Conservation (phyloP, 148 eudicot genomes). For the Talinum fruticosum region DNA sequence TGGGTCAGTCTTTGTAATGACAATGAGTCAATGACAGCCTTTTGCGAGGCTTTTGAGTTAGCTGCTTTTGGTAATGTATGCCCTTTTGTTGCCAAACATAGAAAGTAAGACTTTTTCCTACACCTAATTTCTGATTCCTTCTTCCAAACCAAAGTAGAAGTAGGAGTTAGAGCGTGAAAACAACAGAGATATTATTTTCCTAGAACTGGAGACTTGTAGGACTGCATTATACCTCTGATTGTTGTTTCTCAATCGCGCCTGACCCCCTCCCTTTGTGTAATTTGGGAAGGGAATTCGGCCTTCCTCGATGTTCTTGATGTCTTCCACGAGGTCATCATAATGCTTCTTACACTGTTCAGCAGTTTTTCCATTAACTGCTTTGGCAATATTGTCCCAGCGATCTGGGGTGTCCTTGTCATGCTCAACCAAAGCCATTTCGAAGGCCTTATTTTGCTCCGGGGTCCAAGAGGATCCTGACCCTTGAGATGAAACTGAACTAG, state of each 20-base stretch:
- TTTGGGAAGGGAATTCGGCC: constrained; percentile 54
- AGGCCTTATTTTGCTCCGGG: constrained; percentile 47
- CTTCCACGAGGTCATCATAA: constrained; percentile 46
- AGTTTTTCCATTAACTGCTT: constrained; percentile 50
- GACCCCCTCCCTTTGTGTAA: constrained; percentile 25
- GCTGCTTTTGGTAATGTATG: background rate
- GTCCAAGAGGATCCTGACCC: constrained; percentile 40
- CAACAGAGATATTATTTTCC: background rate
- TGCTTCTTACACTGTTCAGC: constrained; percentile 50
- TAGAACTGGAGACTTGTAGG: background rate
- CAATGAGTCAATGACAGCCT: background rate
- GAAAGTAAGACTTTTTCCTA: background rate
- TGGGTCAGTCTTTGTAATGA: constrained; percentile 7
- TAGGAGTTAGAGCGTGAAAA: background rate
- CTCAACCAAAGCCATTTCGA: constrained; percentile 51
- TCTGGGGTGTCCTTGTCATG: constrained; percentile 56
- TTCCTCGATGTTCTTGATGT: constrained; percentile 44
- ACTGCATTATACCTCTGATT: constrained; percentile 31
- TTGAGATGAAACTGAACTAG: constrained; percentile 32
- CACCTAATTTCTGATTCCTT: too few species aligned
- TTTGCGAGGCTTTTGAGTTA: background rate
- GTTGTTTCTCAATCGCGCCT: constrained; percentile 15
- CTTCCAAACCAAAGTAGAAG: background rate
- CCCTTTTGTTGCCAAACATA: background rate
- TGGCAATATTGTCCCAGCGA: constrained; percentile 56